Evolutionary conservation across 2,329 filamentous ascomycete genomes (phyloP).

Genomic region (Colletotrichum brevisporum): DNA sequence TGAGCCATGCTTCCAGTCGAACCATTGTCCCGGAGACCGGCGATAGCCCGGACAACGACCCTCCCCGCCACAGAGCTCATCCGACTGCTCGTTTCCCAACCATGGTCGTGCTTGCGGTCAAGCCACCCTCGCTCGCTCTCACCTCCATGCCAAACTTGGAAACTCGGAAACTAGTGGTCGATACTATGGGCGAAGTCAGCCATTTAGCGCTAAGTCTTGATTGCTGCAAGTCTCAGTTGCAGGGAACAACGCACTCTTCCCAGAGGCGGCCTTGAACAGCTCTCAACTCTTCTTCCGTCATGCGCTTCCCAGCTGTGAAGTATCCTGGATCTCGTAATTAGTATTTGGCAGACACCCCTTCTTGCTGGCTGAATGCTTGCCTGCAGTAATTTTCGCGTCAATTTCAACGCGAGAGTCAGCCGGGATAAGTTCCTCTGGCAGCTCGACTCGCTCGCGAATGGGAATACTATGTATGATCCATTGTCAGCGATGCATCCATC

Average conservation of each 20-base stretch:
- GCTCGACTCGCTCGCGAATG: constrained; percentile 90
- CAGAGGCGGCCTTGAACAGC: constrained; percentile 91
- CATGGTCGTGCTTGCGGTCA: too few species aligned
- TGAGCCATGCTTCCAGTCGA: too few species aligned
- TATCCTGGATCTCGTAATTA: constrained; percentile 63
- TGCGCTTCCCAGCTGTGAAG: constrained; percentile 90
- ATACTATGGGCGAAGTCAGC: constrained; percentile 50
- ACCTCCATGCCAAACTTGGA: too few species aligned
- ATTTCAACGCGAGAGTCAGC: constrained; percentile 98
- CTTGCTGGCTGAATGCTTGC: constrained; percentile 63
- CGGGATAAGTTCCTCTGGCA: constrained; percentile 94
- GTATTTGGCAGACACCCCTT: not conserved
- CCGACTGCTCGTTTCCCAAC: too few species aligned
- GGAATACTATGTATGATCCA: constrained; percentile 70
- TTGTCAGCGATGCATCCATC: constrained; percentile 36
- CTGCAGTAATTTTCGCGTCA: constrained; percentile 97
- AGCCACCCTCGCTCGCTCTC: too few species aligned
- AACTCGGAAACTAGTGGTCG: constrained; percentile 38
- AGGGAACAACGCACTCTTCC: constrained; percentile 75
- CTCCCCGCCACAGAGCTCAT: too few species aligned
- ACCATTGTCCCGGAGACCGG: too few species aligned
- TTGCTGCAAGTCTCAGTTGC: not conserved
- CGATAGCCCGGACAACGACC: too few species aligned
- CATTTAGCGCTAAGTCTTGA: too few species aligned
- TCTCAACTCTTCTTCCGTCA: constrained; percentile 87